Evolutionary conservation across 495 filamentous ascomycete genomes (phyloP).

Genomic region (Aspergillus taichungensis): DNA sequence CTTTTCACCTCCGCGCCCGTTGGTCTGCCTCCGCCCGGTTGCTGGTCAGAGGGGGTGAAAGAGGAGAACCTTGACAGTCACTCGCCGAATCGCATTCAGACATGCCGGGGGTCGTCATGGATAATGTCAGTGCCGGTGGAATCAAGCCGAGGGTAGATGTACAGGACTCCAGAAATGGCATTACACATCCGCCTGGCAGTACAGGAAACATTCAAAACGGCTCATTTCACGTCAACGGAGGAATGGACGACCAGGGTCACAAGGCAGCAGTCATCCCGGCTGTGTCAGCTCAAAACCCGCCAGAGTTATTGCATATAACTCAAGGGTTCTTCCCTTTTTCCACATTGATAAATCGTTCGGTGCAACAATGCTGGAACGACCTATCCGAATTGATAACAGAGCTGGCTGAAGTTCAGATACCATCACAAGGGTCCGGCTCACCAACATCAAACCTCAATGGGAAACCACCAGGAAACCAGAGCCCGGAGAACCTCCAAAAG

Average conservation of each 20-base stretch:
- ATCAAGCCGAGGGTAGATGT: conserved; percentile 14
- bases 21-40: conserved; percentile 5
- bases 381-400: conserved; percentile 61
- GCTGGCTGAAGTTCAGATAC: conserved; percentile 55
- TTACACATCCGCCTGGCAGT: conserved; percentile 6
- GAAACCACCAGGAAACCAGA: conserved; percentile 49
- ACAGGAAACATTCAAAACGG: conserved; percentile 18
- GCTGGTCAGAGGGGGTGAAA: conserved; percentile 25
- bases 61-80: conserved; percentile 18
- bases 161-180: conserved; percentile 20
- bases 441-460: conserved; percentile 32
- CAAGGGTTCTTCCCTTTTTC: conserved; percentile 62
- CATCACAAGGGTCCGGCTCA: conserved; percentile 25
- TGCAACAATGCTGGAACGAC: conserved; percentile 72
- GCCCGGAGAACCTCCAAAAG: conserved; percentile 62
- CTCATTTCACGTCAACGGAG: conserved; percentile 23
- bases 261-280: conserved; percentile 2
- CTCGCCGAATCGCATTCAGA: conserved; percentile 11
- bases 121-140: conserved; percentile 27
- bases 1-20: conserved; percentile 21
- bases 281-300: conserved; percentile 29
- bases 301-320: conserved; percentile 73
- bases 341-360: conserved; percentile 61
- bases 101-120: conserved; percentile 44
- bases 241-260: conserved; percentile 5